These are phyloP conservation scores for Lichenothelia convexa DNA, from an alignment of 495 filamentous ascomycete species.

Conservation along the genomic window DNA sequence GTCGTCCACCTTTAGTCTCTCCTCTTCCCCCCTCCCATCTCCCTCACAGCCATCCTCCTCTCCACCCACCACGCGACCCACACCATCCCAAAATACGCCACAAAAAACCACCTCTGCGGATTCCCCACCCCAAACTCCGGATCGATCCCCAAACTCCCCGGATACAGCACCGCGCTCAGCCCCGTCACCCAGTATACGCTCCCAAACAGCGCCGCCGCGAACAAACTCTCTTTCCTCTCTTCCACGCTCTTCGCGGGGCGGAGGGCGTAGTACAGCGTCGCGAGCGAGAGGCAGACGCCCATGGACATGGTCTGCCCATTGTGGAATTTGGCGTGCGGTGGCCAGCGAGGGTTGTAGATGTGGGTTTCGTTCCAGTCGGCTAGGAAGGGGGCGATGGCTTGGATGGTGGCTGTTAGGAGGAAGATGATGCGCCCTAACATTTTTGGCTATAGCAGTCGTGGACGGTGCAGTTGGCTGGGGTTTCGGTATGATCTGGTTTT, in stretches of 20 bases:
- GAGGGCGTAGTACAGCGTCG: slow-evolving; percentile 4
- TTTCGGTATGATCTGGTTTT: too few species aligned
- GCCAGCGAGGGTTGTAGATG: not conserved
- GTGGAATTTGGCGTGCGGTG: too few species aligned
- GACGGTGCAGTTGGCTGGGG: too few species aligned
- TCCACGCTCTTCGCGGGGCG: not conserved
- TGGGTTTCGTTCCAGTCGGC: slow-evolving; percentile 6
- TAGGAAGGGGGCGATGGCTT: slow-evolving; percentile 4
- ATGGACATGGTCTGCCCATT: slow-evolving; percentile 1
- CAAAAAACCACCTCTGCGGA: too few species aligned
- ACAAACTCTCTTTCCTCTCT: not conserved
- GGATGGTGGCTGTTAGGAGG: slow-evolving; percentile 3
- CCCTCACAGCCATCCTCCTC: too few species aligned
- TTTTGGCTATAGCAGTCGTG: too few species aligned
- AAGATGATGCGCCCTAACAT: slow-evolving; percentile 7
- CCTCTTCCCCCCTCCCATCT: too few species aligned
- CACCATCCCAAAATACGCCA: too few species aligned
- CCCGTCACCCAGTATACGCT: slow-evolving; percentile 8
- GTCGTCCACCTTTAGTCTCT: too few species aligned
- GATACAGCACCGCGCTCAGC: slow-evolving; percentile 7
- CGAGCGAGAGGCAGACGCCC: slow-evolving; percentile 1
- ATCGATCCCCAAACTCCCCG: too few species aligned
- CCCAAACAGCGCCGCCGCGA: slow-evolving; percentile 4
- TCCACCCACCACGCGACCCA: too few species aligned
- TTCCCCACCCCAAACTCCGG: too few species aligned